Evolutionary conservation across 1,284 basidiomycete species (phyloP).

Genomic region (Somion occarium): DNA sequence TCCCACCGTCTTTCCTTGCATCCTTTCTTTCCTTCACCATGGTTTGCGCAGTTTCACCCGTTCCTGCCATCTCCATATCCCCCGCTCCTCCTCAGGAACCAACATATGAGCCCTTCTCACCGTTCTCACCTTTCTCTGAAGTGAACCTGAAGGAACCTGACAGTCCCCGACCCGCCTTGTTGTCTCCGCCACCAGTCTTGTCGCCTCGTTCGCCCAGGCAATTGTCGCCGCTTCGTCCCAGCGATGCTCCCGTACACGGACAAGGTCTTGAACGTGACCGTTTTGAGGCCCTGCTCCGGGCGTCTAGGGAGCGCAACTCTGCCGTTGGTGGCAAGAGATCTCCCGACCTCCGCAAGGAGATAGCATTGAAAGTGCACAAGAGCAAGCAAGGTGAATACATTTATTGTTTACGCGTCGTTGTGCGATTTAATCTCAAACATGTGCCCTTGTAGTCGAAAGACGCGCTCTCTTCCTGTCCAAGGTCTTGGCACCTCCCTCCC

Average conservation of each 20-base stretch:
- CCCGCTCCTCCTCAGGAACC: constrained; percentile 52
- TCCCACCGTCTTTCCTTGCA: constrained; percentile 11
- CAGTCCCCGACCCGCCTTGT: constrained; percentile 48
- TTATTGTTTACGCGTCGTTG: constrained; percentile 6
- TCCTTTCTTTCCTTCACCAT: constrained; percentile 29
- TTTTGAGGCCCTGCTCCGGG: constrained; percentile 57
- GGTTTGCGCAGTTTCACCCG: constrained; percentile 36
- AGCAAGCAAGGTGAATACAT: constrained; percentile 62
- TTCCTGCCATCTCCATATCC: constrained; percentile 67
- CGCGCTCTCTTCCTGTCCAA: constrained; percentile 72
- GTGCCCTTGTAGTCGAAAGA: constrained; percentile 50
- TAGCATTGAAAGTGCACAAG: constrained; percentile 67
- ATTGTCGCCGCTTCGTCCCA: constrained; percentile 48
- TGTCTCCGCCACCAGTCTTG: constrained; percentile 51
- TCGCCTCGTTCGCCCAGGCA: constrained; percentile 37
- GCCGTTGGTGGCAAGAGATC: constrained; percentile 41
- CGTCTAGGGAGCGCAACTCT: constrained; percentile 50
- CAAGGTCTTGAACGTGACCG: constrained; percentile 58
- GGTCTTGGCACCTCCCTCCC: constrained; percentile 59
- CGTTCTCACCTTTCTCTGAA: constrained; percentile 51
- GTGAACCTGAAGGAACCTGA: constrained; percentile 35
- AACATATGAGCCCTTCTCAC: constrained; percentile 53
- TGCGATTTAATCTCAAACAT: not conserved
- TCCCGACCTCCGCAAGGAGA: constrained; percentile 65
- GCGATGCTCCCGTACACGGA: constrained; percentile 30